These are phyloP conservation scores for Psilocybe cyanescens DNA, from an alignment of 768 basidiomycete species.

Conservation along the genomic window DNA sequence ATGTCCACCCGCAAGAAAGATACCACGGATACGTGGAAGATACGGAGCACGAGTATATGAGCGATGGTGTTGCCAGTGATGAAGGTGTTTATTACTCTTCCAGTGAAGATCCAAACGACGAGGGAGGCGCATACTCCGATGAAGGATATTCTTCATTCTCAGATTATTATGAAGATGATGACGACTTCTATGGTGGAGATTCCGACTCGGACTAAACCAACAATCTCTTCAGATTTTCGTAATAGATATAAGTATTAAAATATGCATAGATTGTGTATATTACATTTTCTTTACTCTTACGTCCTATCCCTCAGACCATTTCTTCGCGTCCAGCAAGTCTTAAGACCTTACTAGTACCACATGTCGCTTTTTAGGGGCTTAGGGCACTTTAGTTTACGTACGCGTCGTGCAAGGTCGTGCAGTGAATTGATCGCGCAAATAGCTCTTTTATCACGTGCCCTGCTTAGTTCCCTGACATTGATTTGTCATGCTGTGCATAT, in stretches of 20 bases:
- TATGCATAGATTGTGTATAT: not conserved
- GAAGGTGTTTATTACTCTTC: conserved; percentile 25
- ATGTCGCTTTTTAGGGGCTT: no score
- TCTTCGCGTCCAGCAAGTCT: no score
- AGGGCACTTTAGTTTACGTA: no score
- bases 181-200: conserved; percentile 1
- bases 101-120: conserved; percentile 20
- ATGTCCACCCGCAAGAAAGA: not conserved
- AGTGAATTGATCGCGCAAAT: not conserved
- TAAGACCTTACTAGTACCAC: no score
- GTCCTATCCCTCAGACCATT: no score
- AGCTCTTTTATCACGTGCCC: not conserved
- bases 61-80: conserved; percentile 26
- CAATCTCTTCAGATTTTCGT: no score
- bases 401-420: no score
- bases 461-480: conserved; percentile 1
- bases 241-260: not conserved
- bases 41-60: conserved; percentile 21
- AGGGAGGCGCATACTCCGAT: conserved; percentile 20
- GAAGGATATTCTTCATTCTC: conserved; percentile 18
- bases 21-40: conserved; percentile 13
- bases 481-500: conserved; percentile 14
- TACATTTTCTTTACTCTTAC: no score
- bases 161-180: conserved; percentile 10
- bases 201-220: conserved; percentile 3